Evolutionary conservation across 1,284 basidiomycete genomes (phyloP).

Genomic region (Ganoderma boninense): DNA sequence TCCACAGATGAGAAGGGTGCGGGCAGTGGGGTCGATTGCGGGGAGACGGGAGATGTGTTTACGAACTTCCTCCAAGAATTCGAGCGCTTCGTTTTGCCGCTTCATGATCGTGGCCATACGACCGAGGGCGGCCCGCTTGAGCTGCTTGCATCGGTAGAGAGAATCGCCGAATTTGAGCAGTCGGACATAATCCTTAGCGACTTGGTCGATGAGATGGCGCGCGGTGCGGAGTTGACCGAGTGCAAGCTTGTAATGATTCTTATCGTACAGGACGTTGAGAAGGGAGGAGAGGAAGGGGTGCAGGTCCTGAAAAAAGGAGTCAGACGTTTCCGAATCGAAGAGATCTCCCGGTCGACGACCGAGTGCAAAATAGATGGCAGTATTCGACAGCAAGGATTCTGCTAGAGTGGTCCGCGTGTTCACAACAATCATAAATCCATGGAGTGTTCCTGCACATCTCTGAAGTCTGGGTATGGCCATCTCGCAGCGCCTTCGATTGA

Average conservation of each 20-base stretch:
- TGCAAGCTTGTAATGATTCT: slow-evolving; percentile 98
- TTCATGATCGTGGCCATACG: slow-evolving; percentile 98
- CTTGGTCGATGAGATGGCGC: slow-evolving; percentile 93
- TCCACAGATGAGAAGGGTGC: slow-evolving; percentile 94
- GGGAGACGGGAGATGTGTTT: slow-evolving; percentile 98
- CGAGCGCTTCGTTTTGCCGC: slow-evolving; percentile 95
- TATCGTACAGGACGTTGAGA: slow-evolving; percentile 97
- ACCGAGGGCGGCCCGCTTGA: slow-evolving; percentile 94
- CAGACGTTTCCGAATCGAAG: not conserved
- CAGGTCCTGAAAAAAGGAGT: slow-evolving; percentile 71
- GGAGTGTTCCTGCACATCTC: too few species aligned
- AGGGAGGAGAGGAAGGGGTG: slow-evolving; percentile 95
- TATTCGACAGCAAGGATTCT: too few species aligned
- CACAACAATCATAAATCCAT: too few species aligned
- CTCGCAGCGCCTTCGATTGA: too few species aligned
- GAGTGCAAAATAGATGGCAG: not conserved
- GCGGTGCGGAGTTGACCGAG: slow-evolving; percentile 94
- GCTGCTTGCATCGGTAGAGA: slow-evolving; percentile 95
- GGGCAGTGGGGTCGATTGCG: slow-evolving; percentile 95
- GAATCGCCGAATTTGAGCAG: slow-evolving; percentile 96
- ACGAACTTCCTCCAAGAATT: slow-evolving; percentile 96
- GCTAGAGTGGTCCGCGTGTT: too few species aligned
- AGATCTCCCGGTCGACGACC: not conserved
- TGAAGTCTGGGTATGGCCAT: too few species aligned
- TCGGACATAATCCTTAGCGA: slow-evolving; percentile 95